Base-by-base conservation (phyloP, 2,329 filamentous ascomycete genomes). In the Escovopsis sp. region DNA sequence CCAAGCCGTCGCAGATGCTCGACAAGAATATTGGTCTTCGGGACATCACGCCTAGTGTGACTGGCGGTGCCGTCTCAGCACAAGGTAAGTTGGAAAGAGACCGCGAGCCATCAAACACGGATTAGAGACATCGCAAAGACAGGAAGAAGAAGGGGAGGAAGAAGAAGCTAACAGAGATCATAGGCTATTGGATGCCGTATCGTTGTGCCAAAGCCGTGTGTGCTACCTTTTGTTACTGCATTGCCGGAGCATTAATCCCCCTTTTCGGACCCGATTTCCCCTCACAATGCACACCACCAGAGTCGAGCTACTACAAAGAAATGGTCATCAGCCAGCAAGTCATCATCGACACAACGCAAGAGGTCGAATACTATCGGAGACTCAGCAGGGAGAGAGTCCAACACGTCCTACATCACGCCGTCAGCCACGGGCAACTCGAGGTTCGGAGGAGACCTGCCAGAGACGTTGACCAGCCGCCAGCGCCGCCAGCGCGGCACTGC, bases 161-260 rank as follows among this genome's bases (percentile, higher is more conserved):
- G 2, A 8, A 40, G 8, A 7, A 30, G 13, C 46, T 50, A 8
- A 53, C 35, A 48, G n/a, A n/a, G 33, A 24, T 45, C 7, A 10
- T 36, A 94, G 87, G 91, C 30, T 98, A 96, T 61, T 98, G 91
- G 91, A 86, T 96, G 74, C 89, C 89, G 2, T 96, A 80, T 53
- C 66, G 76, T 33, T 93, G 87, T 50, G 91, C 91, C 37, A 82
- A 75, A 60, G 87, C 86, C 10, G 68, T 98, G 40, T 93, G 88
- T 53, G 75, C 84, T 4, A 95, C 84, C 1, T 96, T 96, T 58
- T 96, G 89, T 63, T 78, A 80, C 57, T 66, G 74, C 31, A 93
- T 98, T 47, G 80, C 89, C 12, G 80, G 80, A 44, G 88, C 84
- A 0, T 65, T 98, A 42, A 91, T 91, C 8, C 91, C 91, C 5